These are phyloP conservation scores for Naematelia encephala DNA, from an alignment of 768 basidiomycete genomes.

Conservation along the genomic window DNA sequence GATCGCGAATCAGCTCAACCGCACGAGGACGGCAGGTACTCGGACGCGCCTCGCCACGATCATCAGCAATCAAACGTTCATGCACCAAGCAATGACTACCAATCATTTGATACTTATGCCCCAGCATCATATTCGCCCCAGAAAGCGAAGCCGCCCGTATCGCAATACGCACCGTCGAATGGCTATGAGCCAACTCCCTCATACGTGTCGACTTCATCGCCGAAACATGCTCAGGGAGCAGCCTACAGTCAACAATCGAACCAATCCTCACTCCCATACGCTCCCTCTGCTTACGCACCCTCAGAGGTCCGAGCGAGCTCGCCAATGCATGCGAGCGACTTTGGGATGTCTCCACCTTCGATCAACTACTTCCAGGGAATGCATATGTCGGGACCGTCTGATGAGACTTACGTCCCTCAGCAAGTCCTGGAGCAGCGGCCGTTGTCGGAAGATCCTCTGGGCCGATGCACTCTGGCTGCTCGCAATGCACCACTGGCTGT, in stretches of 20 bases:
- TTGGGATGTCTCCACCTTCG: conserved; percentile 28
- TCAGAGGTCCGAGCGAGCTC: background rate
- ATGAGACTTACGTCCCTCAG: conserved; percentile 37
- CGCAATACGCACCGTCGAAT: background rate
- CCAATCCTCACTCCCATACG: conserved; percentile 13
- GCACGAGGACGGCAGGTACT: background rate
- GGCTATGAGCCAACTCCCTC: background rate
- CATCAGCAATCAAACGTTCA: background rate
- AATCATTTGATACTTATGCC: background rate
- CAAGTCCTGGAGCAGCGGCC: conserved; percentile 43
- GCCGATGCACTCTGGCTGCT: conserved; percentile 29
- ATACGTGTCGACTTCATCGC: background rate
- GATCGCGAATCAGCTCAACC: background rate
- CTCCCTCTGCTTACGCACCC: conserved; percentile 27
- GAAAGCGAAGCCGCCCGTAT: background rate
- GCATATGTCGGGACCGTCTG: conserved; percentile 13
- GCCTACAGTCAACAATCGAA: conserved; percentile 6
- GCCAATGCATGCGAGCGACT: conserved; percentile 12
- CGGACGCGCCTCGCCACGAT: background rate
- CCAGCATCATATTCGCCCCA: conserved; percentile 2
- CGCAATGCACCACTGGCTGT: conserved; percentile 67
- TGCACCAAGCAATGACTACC: background rate
- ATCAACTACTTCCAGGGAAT: conserved; percentile 38
- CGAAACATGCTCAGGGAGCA: background rate
- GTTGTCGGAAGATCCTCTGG: conserved; percentile 39